Evolutionary conservation across 2,329 filamentous ascomycete genomes (phyloP).

Genomic region (Macrophomina phaseolina): DNA sequence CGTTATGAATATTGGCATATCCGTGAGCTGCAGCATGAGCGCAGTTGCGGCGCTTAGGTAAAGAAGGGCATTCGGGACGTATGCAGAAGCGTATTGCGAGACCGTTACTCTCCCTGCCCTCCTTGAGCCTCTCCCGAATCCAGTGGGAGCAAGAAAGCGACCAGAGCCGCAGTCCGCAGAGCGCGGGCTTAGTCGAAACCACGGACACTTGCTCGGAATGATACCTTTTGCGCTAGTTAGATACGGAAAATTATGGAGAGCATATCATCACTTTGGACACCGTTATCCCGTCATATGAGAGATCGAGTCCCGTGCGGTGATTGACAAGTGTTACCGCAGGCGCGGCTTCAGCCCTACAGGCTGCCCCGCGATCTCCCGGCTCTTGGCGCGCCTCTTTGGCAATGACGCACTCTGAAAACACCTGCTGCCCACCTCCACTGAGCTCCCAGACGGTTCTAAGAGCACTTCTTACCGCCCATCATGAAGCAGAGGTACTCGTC

Average conservation of each 20-base stretch:
- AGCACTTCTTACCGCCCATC: not conserved
- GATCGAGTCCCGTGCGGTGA: not conserved
- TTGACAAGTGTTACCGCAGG: conserved; percentile 4
- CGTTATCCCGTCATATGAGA: not conserved
- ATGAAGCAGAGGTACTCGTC: conserved; percentile 85
- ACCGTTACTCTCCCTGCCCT: not conserved
- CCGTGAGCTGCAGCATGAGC: conserved; percentile 7
- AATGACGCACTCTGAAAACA: conserved; percentile 27
- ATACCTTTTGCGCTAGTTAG: not conserved
- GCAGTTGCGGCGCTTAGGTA: conserved; percentile 1
- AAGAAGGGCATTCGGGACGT: not conserved
- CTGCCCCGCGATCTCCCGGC: conserved; percentile 17
- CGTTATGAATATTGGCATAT: conserved; percentile 22
- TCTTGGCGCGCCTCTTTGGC: conserved; percentile 13
- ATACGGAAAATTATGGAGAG: not conserved
- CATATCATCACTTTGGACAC: not conserved
- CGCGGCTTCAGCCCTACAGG: conserved; percentile 14
- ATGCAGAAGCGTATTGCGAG: not conserved
- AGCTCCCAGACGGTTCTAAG: not conserved
- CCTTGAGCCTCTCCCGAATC: not conserved
- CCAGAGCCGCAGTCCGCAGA: not conserved
- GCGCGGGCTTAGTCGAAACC: not conserved
- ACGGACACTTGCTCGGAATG: not conserved
- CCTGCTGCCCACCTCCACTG: conserved; percentile 2
- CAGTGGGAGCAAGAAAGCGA: not conserved